Evolutionary conservation across 768 basidiomycete species (phyloP).

Genomic region (Trametes villosa): DNA sequence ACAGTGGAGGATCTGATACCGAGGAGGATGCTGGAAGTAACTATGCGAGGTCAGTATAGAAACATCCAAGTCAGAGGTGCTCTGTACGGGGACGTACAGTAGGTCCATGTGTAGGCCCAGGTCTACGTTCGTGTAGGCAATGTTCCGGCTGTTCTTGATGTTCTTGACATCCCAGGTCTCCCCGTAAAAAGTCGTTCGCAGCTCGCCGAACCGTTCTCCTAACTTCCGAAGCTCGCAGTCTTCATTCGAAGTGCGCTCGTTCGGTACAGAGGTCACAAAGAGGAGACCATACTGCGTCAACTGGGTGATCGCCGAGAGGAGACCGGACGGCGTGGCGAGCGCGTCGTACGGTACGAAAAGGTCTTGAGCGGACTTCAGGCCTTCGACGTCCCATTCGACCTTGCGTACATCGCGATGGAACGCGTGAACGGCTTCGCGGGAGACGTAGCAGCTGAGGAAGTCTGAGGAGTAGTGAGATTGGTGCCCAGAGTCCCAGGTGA

Average conservation of each 20-base stretch:
- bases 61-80: not conserved
- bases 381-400: conserved; percentile 50
- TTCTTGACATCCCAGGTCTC: conserved; percentile 87
- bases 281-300: conserved; percentile 74
- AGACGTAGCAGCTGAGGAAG: conserved; percentile 57
- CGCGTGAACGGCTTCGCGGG: conserved; percentile 35
- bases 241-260: conserved; percentile 57
- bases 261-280: conserved; percentile 74
- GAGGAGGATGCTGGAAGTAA: conserved; percentile 90
- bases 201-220: conserved; percentile 69
- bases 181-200: conserved; percentile 91
- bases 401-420: conserved; percentile 51
- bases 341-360: conserved; percentile 62
- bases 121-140: conserved; percentile 92
- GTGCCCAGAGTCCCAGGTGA: conserved; percentile 65
- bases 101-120: conserved; percentile 93
- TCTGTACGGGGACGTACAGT: conserved; percentile 54
- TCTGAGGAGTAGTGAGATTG: conserved; percentile 53
- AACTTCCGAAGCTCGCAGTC: conserved; percentile 71
- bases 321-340: conserved; percentile 47
- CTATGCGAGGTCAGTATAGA: conserved; percentile 41
- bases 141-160: conserved; percentile 74
- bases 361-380: conserved; percentile 41
- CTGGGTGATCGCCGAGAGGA: conserved; percentile 67
- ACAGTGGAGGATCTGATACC: conserved; percentile 92